These are phyloP conservation scores for Micractinium sp. DNA, from an alignment of 139 green algal genomes.

Conservation along the genomic window DNA sequence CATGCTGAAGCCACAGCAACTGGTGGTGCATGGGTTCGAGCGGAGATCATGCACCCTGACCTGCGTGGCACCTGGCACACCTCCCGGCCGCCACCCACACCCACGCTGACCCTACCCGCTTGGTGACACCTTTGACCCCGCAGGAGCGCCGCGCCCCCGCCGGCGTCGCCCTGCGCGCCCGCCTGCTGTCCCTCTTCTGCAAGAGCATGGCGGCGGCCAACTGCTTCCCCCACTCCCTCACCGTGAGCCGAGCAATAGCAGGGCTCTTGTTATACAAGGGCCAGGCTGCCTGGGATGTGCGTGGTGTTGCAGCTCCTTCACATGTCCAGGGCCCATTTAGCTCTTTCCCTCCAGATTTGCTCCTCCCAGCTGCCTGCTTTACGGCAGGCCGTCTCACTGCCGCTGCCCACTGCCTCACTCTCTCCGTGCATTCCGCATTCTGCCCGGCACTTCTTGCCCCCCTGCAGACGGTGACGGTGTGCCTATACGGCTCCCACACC, in stretches of 20 bases:
- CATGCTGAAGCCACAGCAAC: too few species aligned
- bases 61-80: too few species aligned
- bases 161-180: conserved; percentile 42
- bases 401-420: too few species aligned
- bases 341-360: too few species aligned
- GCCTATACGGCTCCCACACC: conserved; percentile 58
- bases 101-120: background rate
- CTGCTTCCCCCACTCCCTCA: conserved; percentile 71
- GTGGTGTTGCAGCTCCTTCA: background rate
- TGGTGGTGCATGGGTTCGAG: background rate
- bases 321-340: background rate
- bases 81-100: background rate
- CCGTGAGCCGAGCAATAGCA: conserved; percentile 22
- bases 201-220: conserved; percentile 82
- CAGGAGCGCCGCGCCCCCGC: conserved; percentile 43
- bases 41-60: background rate
- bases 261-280: background rate
- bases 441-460: background rate
- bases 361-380: background rate
- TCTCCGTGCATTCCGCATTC: background rate
- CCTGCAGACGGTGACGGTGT: conserved; percentile 54
- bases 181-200: conserved; percentile 59
- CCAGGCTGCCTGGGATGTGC: background rate
- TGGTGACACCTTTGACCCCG: background rate
- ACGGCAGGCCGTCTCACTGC: background rate